These are phyloP conservation scores for Datisca glomerata DNA, from an alignment of 306 rosid species.

Conservation along the genomic window DNA sequence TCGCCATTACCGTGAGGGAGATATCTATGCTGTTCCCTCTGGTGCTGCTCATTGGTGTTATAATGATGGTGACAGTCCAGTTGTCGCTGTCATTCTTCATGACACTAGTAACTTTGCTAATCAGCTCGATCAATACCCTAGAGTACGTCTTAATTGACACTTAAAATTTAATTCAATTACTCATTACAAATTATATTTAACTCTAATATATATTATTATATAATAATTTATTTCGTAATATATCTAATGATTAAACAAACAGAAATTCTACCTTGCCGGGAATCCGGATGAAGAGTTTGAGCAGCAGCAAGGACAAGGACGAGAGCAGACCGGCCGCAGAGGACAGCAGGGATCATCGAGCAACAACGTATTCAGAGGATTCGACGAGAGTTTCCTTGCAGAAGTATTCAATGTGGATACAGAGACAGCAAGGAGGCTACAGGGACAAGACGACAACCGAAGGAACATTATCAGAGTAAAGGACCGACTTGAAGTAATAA, in stretches of 20 bases:
- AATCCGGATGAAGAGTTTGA: conserved; percentile 36
- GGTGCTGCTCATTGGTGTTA: conserved; percentile 14
- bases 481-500: conserved; percentile 17
- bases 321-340: background rate
- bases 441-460: conserved; percentile 18
- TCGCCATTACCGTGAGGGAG: conserved; percentile 21
- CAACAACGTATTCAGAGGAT: conserved; percentile 37
- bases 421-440: conserved; percentile 21
- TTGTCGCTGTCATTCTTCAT: conserved; percentile 28
- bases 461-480: conserved; percentile 28
- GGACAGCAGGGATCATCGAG: background rate
- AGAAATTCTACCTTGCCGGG: conserved; percentile 56
- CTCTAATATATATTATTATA: too few relatives aligned
- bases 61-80: conserved; percentile 7
- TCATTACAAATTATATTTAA: background rate
- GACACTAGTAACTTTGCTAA: conserved; percentile 27
- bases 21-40: conserved; percentile 26
- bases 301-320: background rate
- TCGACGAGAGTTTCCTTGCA: conserved; percentile 18
- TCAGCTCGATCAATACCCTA: conserved; percentile 50
- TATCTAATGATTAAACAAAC: background rate
- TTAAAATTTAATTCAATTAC: background rate
- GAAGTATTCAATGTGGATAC: conserved; percentile 19
- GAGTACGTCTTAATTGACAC: conserved; percentile 18
- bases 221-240: too few relatives aligned